These are phyloP conservation scores for Gardenia jasminoides DNA, from an alignment of 257 asterid species.

Conservation along the genomic window DNA sequence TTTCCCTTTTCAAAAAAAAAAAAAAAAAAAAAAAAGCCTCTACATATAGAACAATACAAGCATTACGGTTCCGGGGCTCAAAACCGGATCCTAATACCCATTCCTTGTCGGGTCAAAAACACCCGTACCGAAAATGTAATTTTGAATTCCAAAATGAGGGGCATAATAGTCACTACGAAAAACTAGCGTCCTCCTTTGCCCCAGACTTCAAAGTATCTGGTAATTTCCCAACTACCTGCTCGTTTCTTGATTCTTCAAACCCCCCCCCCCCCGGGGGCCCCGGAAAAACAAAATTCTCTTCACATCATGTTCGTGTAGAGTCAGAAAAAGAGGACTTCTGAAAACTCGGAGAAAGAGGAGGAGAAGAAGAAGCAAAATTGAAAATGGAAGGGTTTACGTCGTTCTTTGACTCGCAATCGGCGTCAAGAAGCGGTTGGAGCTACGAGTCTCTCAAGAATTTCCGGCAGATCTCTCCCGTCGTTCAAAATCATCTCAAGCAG, in stretches of 20 bases:
- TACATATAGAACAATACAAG: too few relatives aligned
- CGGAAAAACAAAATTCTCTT: too few relatives aligned
- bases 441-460: conserved; percentile 84
- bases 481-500: conserved; percentile 91
- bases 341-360: not conserved
- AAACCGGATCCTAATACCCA: not conserved
- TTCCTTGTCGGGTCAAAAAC: not conserved
- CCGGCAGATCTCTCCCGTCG: conserved; percentile 84
- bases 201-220: too few relatives aligned
- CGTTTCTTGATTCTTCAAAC: too few relatives aligned
- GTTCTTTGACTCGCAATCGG: conserved; percentile 55
- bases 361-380: not conserved
- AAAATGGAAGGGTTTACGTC: conserved; percentile 73
- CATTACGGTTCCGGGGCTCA: too few relatives aligned
- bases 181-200: too few relatives aligned
- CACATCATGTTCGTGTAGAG: too few relatives aligned
- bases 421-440: conserved; percentile 63
- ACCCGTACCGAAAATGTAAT: not conserved
- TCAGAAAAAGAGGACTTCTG: not conserved
- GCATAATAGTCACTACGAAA: conserved; percentile 5
- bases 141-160: not conserved
- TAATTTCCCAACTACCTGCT: not conserved
- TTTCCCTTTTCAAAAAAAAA: too few relatives aligned
- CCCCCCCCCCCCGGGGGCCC: too few relatives aligned
- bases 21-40: too few relatives aligned